Conservation (phyloP, 768 basidiomycete species). For the Lenzites betulinus region DNA sequence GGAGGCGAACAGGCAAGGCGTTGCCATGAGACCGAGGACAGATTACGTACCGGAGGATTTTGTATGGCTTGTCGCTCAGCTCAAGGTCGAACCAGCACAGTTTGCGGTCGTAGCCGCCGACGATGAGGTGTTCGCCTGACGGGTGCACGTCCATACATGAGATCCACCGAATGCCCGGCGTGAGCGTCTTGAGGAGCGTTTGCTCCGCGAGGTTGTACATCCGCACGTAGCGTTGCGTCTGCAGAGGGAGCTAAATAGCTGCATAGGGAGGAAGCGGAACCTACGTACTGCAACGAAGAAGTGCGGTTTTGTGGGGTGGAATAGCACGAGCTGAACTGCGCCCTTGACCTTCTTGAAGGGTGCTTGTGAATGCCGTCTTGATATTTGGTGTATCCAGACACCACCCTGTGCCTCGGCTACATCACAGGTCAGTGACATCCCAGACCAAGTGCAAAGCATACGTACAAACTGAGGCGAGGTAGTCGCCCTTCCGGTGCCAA, state of each 20-base stretch:
- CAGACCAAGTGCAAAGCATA: conserved; percentile 25
- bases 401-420: conserved; percentile 75
- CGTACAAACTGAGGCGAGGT: conserved; percentile 93
- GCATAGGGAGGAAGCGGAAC: conserved; percentile 5
- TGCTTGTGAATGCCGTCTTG: conserved; percentile 92
- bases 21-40: not conserved
- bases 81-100: conserved; percentile 99
- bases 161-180: conserved; percentile 96
- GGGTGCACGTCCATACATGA: conserved; percentile 97
- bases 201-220: conserved; percentile 95
- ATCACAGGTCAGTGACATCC: not conserved
- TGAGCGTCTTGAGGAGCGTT: conserved; percentile 89
- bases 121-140: conserved; percentile 92
- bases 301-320: conserved; percentile 93
- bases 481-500: conserved; percentile 96
- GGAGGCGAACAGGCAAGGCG: not conserved
- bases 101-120: conserved; percentile 97
- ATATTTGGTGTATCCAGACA: conserved; percentile 95
- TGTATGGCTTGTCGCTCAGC: conserved; percentile 95
- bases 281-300: conserved; percentile 93
- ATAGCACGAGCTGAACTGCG: conserved; percentile 83
- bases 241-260: conserved; percentile 10
- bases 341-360: conserved; percentile 98
- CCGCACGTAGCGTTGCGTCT: conserved; percentile 97
- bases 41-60: conserved; percentile 76